Base-by-base conservation (phyloP, 1,139 yeast genomes). In the Magnusiomyces ingens region DNA sequence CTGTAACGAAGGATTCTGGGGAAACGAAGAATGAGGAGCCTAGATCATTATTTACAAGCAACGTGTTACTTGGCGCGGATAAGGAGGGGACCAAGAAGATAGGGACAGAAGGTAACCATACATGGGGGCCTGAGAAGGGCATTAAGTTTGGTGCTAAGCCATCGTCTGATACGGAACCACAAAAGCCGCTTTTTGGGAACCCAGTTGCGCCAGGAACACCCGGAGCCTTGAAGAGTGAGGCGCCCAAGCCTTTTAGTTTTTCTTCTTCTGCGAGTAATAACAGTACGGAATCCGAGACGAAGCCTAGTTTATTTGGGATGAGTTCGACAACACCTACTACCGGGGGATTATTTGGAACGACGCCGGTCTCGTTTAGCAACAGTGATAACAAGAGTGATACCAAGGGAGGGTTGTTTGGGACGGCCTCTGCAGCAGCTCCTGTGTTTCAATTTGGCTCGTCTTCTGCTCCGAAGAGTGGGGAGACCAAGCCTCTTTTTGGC, bases 351-450 rank as follows among this genome's bases (percentile, higher is more conserved):
- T 26, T 26, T 8, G 32, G 8, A 26, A 26, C 4, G 8, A 8
- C 32, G 8, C 8, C 32, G 32, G n/a, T 26, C 32, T 26, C 4
- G 32, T 26, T 26, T 26, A 26, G 32, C 32, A 26, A 26, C 32
- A 26, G 8, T 26, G 8, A 8, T 26, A 35, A 55, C 13, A 46
- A 49, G 19, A 32, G 58, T 36, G 8, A 8, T 26, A 35, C 55
- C 13, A 46, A 49, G 19, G 32, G 58, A 29, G 19, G 19, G 19
- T 18, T 18, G 8, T 15, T 18, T 15, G 42, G 19, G 8, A 38
- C n/a, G 12, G 13, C 18, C 18, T 4, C 42, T 5, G 6, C 19
- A 15, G 10, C 18, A 10, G 42, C 42, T 38, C 19, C 42, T 38
- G 19, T 10, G 19, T 38, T 18, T 38, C 19, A 15, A 38, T 38